phyloP scores from a whole-genome alignment of 441 rosid species.

The Raphanus hybrid region DNA sequence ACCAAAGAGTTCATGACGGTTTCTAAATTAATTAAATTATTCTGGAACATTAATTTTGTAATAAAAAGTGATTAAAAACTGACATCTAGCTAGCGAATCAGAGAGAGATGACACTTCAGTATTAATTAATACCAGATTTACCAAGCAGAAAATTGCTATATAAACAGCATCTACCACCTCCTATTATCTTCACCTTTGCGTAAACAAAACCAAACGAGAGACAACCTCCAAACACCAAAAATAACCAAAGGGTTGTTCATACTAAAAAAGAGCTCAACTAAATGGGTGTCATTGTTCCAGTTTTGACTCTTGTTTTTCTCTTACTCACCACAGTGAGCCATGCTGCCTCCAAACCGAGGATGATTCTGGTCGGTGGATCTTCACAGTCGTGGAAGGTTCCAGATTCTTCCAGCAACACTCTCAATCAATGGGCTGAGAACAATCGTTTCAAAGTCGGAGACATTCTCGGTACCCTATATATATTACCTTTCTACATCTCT shows the following conservation, averaged over 20 bases:
- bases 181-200: slow-evolving; percentile 24
- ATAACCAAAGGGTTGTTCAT: slow-evolving; percentile 19
- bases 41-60: slow-evolving; percentile 15
- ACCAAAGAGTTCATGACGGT: slow-evolving; percentile 1
- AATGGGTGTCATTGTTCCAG: slow-evolving; percentile 35
- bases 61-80: slow-evolving; percentile 11
- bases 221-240: slow-evolving; percentile 11
- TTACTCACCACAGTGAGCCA: slow-evolving; percentile 34
- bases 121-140: slow-evolving; percentile 15
- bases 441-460: slow-evolving; percentile 57
- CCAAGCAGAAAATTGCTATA: slow-evolving; percentile 27
- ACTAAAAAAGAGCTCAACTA: not conserved
- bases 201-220: slow-evolving; percentile 18
- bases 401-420: slow-evolving; percentile 38
- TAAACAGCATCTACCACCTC: slow-evolving; percentile 25
- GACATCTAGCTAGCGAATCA: slow-evolving; percentile 25
- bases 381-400: slow-evolving; percentile 53
- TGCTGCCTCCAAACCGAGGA: slow-evolving; percentile 37
- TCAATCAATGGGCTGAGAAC: slow-evolving; percentile 53
- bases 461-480: slow-evolving; percentile 42
- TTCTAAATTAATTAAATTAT: not conserved
- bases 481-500: not conserved
- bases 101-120: slow-evolving; percentile 10
- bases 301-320: slow-evolving; percentile 37
- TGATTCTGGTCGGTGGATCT: slow-evolving; percentile 53